Conservation (phyloP, 2,329 filamentous ascomycete species). For the Claviceps fusiformis region DNA sequence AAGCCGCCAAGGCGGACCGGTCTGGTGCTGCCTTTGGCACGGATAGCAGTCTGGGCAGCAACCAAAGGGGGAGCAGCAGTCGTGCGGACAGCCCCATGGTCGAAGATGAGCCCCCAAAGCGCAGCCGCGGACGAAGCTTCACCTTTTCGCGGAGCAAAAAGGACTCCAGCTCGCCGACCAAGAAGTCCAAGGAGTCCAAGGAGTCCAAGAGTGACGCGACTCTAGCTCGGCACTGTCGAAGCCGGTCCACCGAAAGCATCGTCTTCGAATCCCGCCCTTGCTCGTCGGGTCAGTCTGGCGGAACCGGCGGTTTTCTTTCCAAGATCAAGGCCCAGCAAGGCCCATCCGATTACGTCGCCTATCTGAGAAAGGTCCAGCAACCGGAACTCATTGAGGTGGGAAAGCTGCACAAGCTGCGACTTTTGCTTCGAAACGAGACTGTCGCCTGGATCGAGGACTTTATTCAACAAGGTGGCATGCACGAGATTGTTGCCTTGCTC, state of each 20-base stretch:
- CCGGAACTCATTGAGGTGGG: slow-evolving; percentile 84
- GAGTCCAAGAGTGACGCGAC: slow-evolving; percentile 36
- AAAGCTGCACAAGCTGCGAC: slow-evolving; percentile 81
- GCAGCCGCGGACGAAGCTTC: slow-evolving; percentile 45
- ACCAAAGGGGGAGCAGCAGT: slow-evolving; percentile 16
- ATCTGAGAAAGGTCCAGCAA: slow-evolving; percentile 67
- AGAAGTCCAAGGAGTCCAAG: slow-evolving; percentile 58
- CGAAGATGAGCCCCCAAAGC: slow-evolving; percentile 37
- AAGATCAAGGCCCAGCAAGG: slow-evolving; percentile 62
- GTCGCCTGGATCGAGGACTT: slow-evolving; percentile 93
- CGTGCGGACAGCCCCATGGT: slow-evolving; percentile 24
- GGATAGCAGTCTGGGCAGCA: slow-evolving; percentile 22
- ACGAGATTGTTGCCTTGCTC: slow-evolving; percentile 72
- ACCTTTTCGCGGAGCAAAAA: slow-evolving; percentile 54
- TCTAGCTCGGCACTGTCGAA: slow-evolving; percentile 50
- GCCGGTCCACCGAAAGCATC: slow-evolving; percentile 60
- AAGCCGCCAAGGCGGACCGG: slow-evolving; percentile 32
- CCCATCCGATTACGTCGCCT: slow-evolving; percentile 74
- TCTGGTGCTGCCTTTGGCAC: slow-evolving; percentile 30
- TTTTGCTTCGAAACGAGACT: slow-evolving; percentile 85
- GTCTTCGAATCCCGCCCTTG: slow-evolving; percentile 43
- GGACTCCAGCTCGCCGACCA: slow-evolving; percentile 54
- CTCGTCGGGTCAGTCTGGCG: slow-evolving; percentile 34
- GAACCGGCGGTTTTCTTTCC: slow-evolving; percentile 45
- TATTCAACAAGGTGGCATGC: slow-evolving; percentile 80